phyloP scores from a whole-genome alignment of 2,329 filamentous ascomycete genomes.

The Epichloe scottii region DNA sequence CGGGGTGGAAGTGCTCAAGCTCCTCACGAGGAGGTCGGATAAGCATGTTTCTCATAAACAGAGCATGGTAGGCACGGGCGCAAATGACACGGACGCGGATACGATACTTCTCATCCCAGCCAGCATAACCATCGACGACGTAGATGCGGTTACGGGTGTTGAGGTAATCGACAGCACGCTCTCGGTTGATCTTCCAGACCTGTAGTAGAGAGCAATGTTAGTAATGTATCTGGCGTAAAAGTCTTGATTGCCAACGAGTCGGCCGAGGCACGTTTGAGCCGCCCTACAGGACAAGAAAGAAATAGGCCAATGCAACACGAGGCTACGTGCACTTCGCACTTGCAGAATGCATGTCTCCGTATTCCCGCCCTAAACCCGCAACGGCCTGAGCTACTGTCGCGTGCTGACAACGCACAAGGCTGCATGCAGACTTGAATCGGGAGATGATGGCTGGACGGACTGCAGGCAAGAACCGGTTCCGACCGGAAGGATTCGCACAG shows the following conservation, averaged over 20 bases:
- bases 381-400: background rate
- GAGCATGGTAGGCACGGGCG: constrained; percentile 95
- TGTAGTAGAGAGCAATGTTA: constrained; percentile 24
- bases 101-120: constrained; percentile 97
- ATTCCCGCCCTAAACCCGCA: background rate
- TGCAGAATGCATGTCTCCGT: background rate
- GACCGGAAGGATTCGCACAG: no score
- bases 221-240: background rate
- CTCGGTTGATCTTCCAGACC: constrained; percentile 99
- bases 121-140: constrained; percentile 91
- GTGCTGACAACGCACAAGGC: background rate
- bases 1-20: constrained; percentile 93
- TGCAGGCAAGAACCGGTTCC: no score
- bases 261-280: no score
- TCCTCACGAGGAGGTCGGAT: constrained; percentile 86
- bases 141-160: constrained; percentile 99
- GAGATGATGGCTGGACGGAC: no score
- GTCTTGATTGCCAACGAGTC: background rate
- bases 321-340: background rate
- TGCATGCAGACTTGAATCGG: background rate
- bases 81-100: constrained; percentile 97
- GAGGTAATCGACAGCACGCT: constrained; percentile 96
- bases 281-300: background rate
- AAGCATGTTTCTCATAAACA: constrained; percentile 99
- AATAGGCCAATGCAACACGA: background rate